These are phyloP conservation scores for Mortierella sp. DNA, from an alignment of 371 early-diverging fungal genomes.

Conservation along the genomic window DNA sequence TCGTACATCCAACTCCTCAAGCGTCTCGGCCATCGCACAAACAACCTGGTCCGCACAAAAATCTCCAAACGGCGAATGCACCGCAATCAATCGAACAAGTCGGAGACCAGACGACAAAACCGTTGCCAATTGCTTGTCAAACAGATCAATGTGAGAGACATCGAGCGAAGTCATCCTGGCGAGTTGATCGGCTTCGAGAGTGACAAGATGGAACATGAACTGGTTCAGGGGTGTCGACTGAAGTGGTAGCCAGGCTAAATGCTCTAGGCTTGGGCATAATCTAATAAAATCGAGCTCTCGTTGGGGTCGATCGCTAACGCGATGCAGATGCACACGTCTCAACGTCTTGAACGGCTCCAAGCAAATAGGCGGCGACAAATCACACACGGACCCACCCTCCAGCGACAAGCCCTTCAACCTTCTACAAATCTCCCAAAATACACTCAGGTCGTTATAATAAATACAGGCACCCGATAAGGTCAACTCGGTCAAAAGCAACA, in stretches of 20 bases:
- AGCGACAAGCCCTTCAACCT: slow-evolving; percentile 10
- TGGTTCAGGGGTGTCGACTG: not conserved
- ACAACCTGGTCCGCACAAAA: slow-evolving; percentile 13
- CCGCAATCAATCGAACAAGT: slow-evolving; percentile 13
- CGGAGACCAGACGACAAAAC: slow-evolving; percentile 2
- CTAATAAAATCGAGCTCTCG: slow-evolving; percentile 9
- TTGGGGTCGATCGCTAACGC: not conserved
- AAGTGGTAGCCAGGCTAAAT: slow-evolving; percentile 14
- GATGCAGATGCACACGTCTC: slow-evolving; percentile 4
- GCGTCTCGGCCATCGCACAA: not conserved
- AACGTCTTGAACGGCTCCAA: not conserved
- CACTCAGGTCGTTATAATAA: not conserved
- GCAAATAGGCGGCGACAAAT: not conserved
- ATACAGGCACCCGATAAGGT: not conserved
- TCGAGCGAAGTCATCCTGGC: slow-evolving; percentile 12
- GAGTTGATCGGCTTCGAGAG: not conserved
- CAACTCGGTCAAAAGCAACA: not conserved
- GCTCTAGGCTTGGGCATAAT: slow-evolving; percentile 20
- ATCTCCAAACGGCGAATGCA: slow-evolving; percentile 13
- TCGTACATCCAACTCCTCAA: slow-evolving; percentile 28
- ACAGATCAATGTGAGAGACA: not conserved
- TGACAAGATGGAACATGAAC: slow-evolving; percentile 16
- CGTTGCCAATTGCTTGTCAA: slow-evolving; percentile 10
- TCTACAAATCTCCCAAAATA: slow-evolving; percentile 12
- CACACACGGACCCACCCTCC: not conserved